phyloP scores from a whole-genome alignment of 2,329 filamentous ascomycete species.

The Microsporum ferrugineum region DNA sequence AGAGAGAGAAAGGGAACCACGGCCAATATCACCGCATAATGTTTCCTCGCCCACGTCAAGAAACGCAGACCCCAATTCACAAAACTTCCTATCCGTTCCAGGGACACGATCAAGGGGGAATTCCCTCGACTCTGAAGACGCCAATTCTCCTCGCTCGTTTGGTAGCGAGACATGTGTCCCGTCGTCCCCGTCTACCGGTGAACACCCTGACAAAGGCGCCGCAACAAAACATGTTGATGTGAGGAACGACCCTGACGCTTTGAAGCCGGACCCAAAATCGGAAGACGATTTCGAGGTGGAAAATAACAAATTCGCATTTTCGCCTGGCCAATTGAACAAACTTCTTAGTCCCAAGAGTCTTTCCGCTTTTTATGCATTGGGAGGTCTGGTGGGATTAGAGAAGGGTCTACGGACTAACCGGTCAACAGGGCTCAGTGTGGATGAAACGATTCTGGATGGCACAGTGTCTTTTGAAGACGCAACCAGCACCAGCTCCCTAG shows the following conservation, averaged over 20 bases:
- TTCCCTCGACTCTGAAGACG: conserved; percentile 52
- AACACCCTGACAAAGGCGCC: conserved; percentile 32
- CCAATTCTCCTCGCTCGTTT: conserved; percentile 41
- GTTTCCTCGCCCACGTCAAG: conserved; percentile 51
- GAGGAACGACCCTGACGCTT: conserved; percentile 49
- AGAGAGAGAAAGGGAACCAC: conserved; percentile 34
- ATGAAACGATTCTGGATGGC: conserved; percentile 56
- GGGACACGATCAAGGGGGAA: conserved; percentile 52
- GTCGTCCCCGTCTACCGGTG: conserved; percentile 30
- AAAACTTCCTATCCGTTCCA: conserved; percentile 53
- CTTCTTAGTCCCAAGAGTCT: conserved; percentile 69
- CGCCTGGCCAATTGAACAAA: conserved; percentile 62
- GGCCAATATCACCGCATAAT: conserved; percentile 57
- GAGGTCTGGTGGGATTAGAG: conserved; percentile 60
- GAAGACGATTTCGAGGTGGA: conserved; percentile 58
- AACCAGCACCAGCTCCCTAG: conserved; percentile 17
- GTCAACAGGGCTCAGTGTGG: conserved; percentile 54
- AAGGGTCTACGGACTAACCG: conserved; percentile 59
- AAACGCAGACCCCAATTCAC: conserved; percentile 39
- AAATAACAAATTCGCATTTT: conserved; percentile 61
- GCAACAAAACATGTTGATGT: conserved; percentile 39
- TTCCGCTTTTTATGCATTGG: conserved; percentile 61
- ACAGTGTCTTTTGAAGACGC: conserved; percentile 57
- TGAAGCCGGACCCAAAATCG: conserved; percentile 58
- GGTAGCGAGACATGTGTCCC: conserved; percentile 45